phyloP scores from a whole-genome alignment of 176 grass and related monocot species.

The Musa itinerans region DNA sequence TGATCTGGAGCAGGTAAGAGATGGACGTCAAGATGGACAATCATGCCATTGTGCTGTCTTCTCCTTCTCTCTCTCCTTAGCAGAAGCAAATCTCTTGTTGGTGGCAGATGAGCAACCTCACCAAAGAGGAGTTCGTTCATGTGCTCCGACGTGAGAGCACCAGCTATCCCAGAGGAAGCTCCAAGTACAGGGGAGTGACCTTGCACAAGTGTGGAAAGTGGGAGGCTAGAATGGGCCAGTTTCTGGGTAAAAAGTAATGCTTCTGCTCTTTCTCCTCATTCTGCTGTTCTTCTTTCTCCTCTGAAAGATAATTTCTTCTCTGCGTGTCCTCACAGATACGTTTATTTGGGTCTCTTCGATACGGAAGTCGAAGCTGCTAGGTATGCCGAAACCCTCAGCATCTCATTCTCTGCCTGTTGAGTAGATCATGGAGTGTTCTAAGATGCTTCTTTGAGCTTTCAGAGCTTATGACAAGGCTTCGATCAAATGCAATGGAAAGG shows the following conservation, averaged over 20 bases:
- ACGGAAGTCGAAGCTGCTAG: conserved; percentile 8
- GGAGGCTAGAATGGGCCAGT: conserved; percentile 22
- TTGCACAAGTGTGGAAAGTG: conserved; percentile 21
- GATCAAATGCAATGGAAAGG: conserved; percentile 18
- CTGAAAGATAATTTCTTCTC: neutral
- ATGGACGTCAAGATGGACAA: neutral
- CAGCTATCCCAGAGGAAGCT: conserved; percentile 14
- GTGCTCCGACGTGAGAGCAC: conserved; percentile 15
- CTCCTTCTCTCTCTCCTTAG: neutral
- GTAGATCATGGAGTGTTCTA: neutral
- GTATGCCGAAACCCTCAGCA: neutral
- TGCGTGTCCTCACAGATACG: neutral
- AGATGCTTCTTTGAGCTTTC: neutral
- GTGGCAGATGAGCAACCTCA: conserved; percentile 18
- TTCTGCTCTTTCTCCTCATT: neutral
- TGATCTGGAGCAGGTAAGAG: conserved; percentile 2
- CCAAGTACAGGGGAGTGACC: conserved; percentile 15
- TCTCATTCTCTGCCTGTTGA: neutral
- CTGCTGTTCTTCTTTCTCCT: neutral
- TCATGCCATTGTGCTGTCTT: neutral
- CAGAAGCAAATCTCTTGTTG: neutral
- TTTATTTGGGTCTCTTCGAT: conserved; percentile 12
- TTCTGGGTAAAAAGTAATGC: conserved; percentile 14
- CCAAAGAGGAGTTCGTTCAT: conserved; percentile 17
- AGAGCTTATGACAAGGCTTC: conserved; percentile 18